phyloP scores from a whole-genome alignment of 768 basidiomycete species.

The Kwoniella europaea region DNA sequence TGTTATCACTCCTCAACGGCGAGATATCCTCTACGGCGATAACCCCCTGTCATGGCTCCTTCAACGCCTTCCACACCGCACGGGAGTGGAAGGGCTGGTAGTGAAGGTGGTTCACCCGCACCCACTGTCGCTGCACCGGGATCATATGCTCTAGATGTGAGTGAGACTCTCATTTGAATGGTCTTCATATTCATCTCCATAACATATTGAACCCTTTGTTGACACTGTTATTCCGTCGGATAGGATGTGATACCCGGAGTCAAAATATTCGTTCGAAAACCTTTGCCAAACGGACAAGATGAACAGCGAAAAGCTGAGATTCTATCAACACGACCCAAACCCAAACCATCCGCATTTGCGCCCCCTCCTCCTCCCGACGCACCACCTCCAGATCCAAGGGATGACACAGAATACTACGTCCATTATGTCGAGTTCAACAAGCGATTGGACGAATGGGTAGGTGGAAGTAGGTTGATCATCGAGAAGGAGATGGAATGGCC shows the following conservation, averaged over 20 bases:
- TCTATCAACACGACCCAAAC: slow-evolving; percentile 89
- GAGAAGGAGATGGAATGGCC: slow-evolving; percentile 93
- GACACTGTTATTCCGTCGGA: background rate
- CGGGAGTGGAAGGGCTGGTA: slow-evolving; percentile 32
- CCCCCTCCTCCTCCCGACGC: slow-evolving; percentile 58
- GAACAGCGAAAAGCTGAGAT: slow-evolving; percentile 96
- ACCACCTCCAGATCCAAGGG: slow-evolving; percentile 68
- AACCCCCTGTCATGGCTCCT: slow-evolving; percentile 43
- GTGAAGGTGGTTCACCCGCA: slow-evolving; percentile 50
- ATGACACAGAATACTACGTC: slow-evolving; percentile 91
- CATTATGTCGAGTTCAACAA: slow-evolving; percentile 99
- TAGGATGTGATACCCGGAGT: slow-evolving; percentile 90
- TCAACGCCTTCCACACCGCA: slow-evolving; percentile 48
- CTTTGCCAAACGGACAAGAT: slow-evolving; percentile 70
- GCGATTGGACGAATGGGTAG: slow-evolving; percentile 96
- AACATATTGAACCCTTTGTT: background rate
- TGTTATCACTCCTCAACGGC: background rate
- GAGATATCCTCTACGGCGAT: slow-evolving; percentile 21
- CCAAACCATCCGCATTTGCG: slow-evolving; percentile 59
- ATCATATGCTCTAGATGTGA: slow-evolving; percentile 49
- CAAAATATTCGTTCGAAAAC: slow-evolving; percentile 89
- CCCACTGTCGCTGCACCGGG: slow-evolving; percentile 50
- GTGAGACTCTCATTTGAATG: slow-evolving; percentile 13
- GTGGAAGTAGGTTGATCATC: slow-evolving; percentile 82
- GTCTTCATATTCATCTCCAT: background rate